Base-by-base conservation (phyloP, 768 basidiomycete species). In the Mycena rebaudengoi region DNA sequence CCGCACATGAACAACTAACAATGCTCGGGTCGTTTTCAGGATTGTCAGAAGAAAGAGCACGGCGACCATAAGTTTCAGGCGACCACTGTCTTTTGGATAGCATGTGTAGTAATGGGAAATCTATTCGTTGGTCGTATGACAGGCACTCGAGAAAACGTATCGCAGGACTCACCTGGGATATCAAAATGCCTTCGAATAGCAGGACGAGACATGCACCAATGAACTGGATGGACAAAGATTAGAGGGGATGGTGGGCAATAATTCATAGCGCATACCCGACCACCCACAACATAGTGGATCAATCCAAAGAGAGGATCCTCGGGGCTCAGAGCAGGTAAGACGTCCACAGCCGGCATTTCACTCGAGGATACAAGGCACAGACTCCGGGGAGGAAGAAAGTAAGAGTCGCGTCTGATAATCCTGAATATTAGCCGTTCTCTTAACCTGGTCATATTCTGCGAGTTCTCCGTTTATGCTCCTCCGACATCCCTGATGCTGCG, bases 211-310 rank as follows among this genome's bases (percentile, higher is more conserved):
- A 41, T 37, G 29, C 21, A 25, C 59, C 59, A 28, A 60, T 60
- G 8, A 60, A 52, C 59, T 60, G 41, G 12, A 25, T 13, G 29
- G n/a, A n/a, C n/a, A 60, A 20, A 18, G 26, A 21, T 40, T n/a
- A 60, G 32, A n/a, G 26, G 29, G n/a, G 7, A 40, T 7, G 29
- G 23, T 44, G n/a, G 28, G 30, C 20, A 10, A 35, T 4, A 35
- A 25, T 25, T 16, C 35, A 12, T n/a, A 41, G 39, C 26, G 16
- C 43, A 7, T 33, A 60, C 59, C 49, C 49, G 52, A 28, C 59
- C 59, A 5, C 59, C 59, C 26, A 60, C 10, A 21, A 52, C 49
- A 52, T 60, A 60, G 43, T 51, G 43, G 20, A 53, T 52, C 14
- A 50, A 23, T 11, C 59, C 59, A 12, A 41, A 51, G 32, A 60